Conservation (phyloP, 805 yeast genomes). For the Teunomyces cretensis region DNA sequence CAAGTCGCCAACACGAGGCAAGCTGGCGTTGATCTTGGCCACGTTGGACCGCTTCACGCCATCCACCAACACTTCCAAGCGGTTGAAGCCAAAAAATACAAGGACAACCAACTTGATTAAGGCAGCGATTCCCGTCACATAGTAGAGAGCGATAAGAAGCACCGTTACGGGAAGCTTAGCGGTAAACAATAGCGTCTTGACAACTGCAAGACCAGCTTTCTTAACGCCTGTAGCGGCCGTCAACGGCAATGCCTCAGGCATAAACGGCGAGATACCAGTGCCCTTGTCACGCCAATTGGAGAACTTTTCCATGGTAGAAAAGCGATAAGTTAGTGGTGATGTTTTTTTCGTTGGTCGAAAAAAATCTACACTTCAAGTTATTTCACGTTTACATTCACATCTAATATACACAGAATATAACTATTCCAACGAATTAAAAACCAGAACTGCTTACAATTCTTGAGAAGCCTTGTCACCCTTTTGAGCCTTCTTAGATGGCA, state of each 20-base stretch:
- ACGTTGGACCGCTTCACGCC: slow-evolving; percentile 48
- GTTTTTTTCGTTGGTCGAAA: not conserved
- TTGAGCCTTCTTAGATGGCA: slow-evolving; percentile 56
- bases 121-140: slow-evolving; percentile 17
- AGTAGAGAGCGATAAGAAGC: slow-evolving; percentile 24
- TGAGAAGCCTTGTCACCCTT: slow-evolving; percentile 51
- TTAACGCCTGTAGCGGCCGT: slow-evolving; percentile 4
- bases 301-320: slow-evolving; percentile 64
- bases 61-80: slow-evolving; percentile 42
- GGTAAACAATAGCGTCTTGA: slow-evolving; percentile 13
- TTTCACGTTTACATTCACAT: slow-evolving; percentile 12
- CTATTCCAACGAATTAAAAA: slow-evolving; percentile 2
- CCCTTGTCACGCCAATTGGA: slow-evolving; percentile 85
- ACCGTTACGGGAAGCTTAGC: slow-evolving; percentile 31
- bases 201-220: slow-evolving; percentile 7
- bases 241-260: slow-evolving; percentile 49
- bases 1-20: slow-evolving; percentile 47
- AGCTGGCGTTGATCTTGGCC: slow-evolving; percentile 25
- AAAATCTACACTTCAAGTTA: not conserved
- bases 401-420: slow-evolving; percentile 15
- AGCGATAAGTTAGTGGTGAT: not conserved
- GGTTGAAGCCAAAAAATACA: slow-evolving; percentile 36
- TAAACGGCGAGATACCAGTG: slow-evolving; percentile 90
- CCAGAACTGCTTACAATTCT: slow-evolving; percentile 44
- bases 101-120: slow-evolving; percentile 20